Evolutionary conservation across 2,329 filamentous ascomycete species (phyloP).

Genomic region (Plectosphaerella cucumerina): DNA sequence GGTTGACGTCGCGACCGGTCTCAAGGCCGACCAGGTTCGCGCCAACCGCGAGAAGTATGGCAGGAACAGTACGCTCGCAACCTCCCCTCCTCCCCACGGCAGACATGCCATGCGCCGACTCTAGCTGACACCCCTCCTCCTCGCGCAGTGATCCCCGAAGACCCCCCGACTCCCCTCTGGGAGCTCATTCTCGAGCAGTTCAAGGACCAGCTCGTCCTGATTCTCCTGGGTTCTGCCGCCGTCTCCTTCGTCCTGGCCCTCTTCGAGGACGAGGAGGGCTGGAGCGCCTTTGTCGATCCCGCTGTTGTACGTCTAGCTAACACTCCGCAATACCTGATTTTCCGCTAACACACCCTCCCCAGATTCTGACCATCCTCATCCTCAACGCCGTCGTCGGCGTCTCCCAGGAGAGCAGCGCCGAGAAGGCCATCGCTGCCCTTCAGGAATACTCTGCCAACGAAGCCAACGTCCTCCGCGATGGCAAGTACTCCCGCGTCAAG

Average conservation of each 20-base stretch:
- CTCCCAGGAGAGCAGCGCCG: conserved; percentile 96
- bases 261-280: conserved; percentile 89
- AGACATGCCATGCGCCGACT: not conserved
- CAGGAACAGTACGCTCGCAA: conserved; percentile 55
- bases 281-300: conserved; percentile 96
- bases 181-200: conserved; percentile 97
- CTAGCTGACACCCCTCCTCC: conserved; percentile 10
- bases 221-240: conserved; percentile 85
- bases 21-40: conserved; percentile 55
- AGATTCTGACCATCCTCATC: conserved; percentile 96
- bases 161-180: conserved; percentile 94
- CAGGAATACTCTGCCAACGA: conserved; percentile 99
- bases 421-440: conserved; percentile 95
- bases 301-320: conserved; percentile 66
- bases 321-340: not conserved
- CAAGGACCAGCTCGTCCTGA: conserved; percentile 97
- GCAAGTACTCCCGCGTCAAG: conserved; percentile 76
- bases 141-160: conserved; percentile 62
- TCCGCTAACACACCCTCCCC: not conserved
- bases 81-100: not conserved
- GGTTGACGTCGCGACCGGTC: conserved; percentile 50
- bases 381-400: conserved; percentile 97
- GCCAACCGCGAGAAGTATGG: conserved; percentile 55
- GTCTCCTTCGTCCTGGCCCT: conserved; percentile 91
- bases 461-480: conserved; percentile 87